Percentiles rank a stretch among this genome's conserved stretches.
phyloP scores from a whole-genome alignment of 225 moss, liverwort and hornwort genomes.

The Straminergon stramineum region DNA sequence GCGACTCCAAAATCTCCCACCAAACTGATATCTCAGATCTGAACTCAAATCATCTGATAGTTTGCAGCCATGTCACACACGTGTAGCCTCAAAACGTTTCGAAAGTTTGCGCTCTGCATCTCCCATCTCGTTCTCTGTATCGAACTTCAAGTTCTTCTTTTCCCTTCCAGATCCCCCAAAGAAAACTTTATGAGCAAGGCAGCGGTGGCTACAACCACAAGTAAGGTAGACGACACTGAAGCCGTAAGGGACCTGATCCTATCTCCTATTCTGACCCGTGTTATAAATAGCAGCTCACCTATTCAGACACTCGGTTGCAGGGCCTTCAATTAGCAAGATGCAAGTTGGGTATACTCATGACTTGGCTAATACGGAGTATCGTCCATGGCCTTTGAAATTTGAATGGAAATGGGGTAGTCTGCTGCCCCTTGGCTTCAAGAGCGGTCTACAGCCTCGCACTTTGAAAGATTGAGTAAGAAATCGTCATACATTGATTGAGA shows the following conservation, averaged over 20 bases:
- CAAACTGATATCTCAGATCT: not conserved
- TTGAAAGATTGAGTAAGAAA: not conserved
- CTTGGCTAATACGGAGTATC: not conserved
- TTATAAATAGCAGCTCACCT: not conserved
- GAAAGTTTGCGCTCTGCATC: not conserved
- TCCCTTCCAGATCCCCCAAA: not conserved
- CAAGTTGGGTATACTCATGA: not conserved
- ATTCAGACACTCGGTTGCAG: not conserved
- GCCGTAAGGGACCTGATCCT: not conserved
- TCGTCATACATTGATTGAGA: not conserved
- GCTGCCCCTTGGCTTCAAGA: not conserved
- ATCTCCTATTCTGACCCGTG: not conserved
- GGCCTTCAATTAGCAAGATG: not conserved
- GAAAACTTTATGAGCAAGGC: no score
- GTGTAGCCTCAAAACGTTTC: no score
- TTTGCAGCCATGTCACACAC: not conserved
- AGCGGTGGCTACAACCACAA: not conserved
- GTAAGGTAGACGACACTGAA: not conserved
- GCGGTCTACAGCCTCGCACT: not conserved
- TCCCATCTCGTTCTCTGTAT: not conserved
- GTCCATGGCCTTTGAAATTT: no score
- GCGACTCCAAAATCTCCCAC: not conserved
- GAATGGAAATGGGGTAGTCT: not conserved
- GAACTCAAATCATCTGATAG: no score
- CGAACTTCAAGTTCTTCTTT: not conserved